Percentiles rank a stretch among this genome's conserved stretches.
phyloP scores from a whole-genome alignment of 306 rosid genomes.

The Quercus cerris region DNA sequence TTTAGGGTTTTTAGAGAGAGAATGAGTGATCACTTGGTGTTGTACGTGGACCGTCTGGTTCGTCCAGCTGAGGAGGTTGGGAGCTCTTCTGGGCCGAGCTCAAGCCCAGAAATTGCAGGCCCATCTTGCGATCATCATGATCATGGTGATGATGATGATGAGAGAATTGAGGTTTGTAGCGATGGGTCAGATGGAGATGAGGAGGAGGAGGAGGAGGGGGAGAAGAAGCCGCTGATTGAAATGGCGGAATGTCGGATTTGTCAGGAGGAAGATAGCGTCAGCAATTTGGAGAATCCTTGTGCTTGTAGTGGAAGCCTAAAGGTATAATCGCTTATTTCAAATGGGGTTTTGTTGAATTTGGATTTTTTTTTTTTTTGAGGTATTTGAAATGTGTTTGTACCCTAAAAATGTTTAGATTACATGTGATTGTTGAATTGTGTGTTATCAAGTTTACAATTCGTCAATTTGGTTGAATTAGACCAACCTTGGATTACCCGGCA shows the following conservation, averaged over 20 bases:
- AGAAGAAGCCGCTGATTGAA: conserved; percentile 73
- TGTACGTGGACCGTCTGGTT: conserved; percentile 65
- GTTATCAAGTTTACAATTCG: too few relatives aligned
- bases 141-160: too few relatives aligned
- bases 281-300: conserved; percentile 84
- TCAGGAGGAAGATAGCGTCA: conserved; percentile 78
- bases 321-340: conserved; percentile 30
- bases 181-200: conserved; percentile 20
- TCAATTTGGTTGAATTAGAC: too few relatives aligned
- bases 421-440: too few relatives aligned
- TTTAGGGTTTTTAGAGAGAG: background rate
- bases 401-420: too few relatives aligned
- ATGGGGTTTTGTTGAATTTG: too few relatives aligned
- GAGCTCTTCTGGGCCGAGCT: conserved; percentile 29
- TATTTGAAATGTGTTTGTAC: too few relatives aligned
- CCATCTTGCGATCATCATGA: conserved; percentile 28
- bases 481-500: too few relatives aligned
- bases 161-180: background rate
- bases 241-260: conserved; percentile 92
- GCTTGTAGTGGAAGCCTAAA: conserved; percentile 93
- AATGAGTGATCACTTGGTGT: conserved; percentile 87
- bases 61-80: conserved; percentile 39
- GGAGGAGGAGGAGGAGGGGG: background rate
- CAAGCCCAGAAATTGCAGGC: conserved; percentile 16
- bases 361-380: too few relatives aligned